phyloP scores from a whole-genome alignment of 371 early-diverging fungal species.

The Vittaforma corneae region DNA sequence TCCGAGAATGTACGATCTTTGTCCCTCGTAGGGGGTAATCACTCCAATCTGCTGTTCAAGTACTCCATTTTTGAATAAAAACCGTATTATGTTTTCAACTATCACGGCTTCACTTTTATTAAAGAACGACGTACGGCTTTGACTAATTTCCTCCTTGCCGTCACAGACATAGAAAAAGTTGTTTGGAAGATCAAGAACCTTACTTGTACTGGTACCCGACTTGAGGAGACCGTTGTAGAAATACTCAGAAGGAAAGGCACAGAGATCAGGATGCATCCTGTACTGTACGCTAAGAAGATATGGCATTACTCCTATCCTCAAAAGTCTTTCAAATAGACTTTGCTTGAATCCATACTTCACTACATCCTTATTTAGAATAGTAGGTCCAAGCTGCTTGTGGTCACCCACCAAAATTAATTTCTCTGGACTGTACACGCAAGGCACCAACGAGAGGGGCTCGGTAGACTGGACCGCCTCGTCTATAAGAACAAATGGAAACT shows the following conservation, averaged over 20 bases:
- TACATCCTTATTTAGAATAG: slow-evolving; percentile 86
- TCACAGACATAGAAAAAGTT: slow-evolving; percentile 83
- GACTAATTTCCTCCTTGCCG: slow-evolving; percentile 83
- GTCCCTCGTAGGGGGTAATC: slow-evolving; percentile 96
- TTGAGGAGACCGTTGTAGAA: slow-evolving; percentile 88
- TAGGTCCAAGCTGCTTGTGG: slow-evolving; percentile 93
- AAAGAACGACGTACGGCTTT: slow-evolving; percentile 83
- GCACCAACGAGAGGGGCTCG: slow-evolving; percentile 91
- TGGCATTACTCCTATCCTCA: slow-evolving; percentile 75
- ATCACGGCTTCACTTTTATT: slow-evolving; percentile 75
- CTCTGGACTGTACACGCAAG: slow-evolving; percentile 77
- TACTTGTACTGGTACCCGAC: slow-evolving; percentile 62
- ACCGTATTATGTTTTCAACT: slow-evolving; percentile 80
- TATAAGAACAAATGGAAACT: slow-evolving; percentile 80
- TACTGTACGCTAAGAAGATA: slow-evolving; percentile 88
- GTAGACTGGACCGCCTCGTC: slow-evolving; percentile 93
- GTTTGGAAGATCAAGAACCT: slow-evolving; percentile 86
- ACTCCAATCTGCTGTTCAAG: slow-evolving; percentile 83
- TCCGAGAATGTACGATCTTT: slow-evolving; percentile 72
- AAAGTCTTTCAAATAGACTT: slow-evolving; percentile 85
- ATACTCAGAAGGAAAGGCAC: slow-evolving; percentile 90
- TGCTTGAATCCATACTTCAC: slow-evolving; percentile 80
- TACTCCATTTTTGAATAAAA: slow-evolving; percentile 74
- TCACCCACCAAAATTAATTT: slow-evolving; percentile 93
- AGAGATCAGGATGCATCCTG: slow-evolving; percentile 91